Evolutionary conservation across 2,329 filamentous ascomycete genomes (phyloP), one percentile per base, ranked within the genome.

Genomic region (Fusarium sarcochroum): DNA sequence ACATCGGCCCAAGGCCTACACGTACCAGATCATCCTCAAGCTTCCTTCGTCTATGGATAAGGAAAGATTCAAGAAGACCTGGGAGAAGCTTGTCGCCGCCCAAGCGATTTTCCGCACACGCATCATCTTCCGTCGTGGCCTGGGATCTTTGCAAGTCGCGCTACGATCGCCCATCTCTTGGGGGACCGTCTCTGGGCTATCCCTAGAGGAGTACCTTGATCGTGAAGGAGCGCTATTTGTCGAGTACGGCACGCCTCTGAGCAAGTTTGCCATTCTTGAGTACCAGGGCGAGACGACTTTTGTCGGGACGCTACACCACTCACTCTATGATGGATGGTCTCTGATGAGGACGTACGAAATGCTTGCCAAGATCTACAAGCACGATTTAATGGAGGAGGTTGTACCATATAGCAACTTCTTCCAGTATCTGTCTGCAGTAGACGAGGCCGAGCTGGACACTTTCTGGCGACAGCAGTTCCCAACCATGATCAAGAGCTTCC

Each of bases 21-120:
- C 47, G 9, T 32, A 21, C 14, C 21, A 32, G 8, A 32, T 40
- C 17, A 34, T 50, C 14, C 47, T 35, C 30, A 27, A 35, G n/a
- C 53, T 57, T 10, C 34, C 53, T 10, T 14, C 18, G 5, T 17
- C 47, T 21, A 27, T 57, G 5, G 45, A 57, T 37, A n/a, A 38
- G 25, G 34, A 23, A 11, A 44, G 35, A 5, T 57, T 57, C 27
- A 41, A 34, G 7, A 25, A 11, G 13, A 10, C 34, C 20, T 57
- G 53, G 44, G 35, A 38, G 25, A 41, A 25, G 18, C 17, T 40
- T 13, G 35, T 57, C 9, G n/a, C 45, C 3, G 13, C 38, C n/a
- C 30, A 27, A 20, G 42, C 32, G n/a, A 57, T 38, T 42, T 25
- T 57, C 42, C 53, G 53, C 14, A 49, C 35, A 21, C 32, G 53